Percentiles rank a stretch among this genome's conserved stretches.
These are phyloP conservation scores for Debaryomyces subglobosus DNA, from an alignment of 1,139 yeast species.

Conservation along the genomic window DNA sequence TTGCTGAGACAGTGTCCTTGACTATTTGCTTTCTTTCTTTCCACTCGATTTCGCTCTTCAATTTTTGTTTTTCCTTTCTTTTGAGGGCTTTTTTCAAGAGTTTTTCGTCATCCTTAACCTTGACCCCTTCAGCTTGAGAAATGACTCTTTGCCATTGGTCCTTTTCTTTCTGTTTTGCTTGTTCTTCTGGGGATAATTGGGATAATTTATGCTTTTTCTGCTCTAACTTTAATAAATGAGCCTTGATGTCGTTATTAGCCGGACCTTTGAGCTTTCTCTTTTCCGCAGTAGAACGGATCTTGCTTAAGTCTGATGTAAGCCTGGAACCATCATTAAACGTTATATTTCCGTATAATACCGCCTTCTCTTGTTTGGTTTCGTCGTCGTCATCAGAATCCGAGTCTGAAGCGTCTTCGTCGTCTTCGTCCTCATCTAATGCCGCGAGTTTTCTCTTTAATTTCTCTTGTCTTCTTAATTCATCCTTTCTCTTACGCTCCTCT, in stretches of 20 bases:
- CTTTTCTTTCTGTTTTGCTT: conserved; percentile 63
- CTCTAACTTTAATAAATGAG: conserved; percentile 78
- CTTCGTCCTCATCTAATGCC: conserved; percentile 36
- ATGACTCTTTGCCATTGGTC: conserved; percentile 84
- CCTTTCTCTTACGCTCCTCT: conserved; percentile 54
- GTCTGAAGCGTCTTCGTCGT: conserved; percentile 42
- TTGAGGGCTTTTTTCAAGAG: conserved; percentile 83
- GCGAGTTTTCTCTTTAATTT: conserved; percentile 42
- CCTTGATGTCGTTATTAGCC: conserved; percentile 79
- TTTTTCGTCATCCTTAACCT: conserved; percentile 87
- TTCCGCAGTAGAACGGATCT: conserved; percentile 54
- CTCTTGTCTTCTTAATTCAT: conserved; percentile 42
- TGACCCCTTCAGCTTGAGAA: conserved; percentile 86
- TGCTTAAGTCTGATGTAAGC: conserved; percentile 74
- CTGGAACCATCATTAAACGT: conserved; percentile 81
- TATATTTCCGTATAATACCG: conserved; percentile 78
- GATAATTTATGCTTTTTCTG: conserved; percentile 68
- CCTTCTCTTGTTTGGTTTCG: conserved; percentile 33
- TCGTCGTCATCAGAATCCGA: conserved; percentile 38
- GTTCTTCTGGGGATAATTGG: conserved; percentile 64
- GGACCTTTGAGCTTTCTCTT: conserved; percentile 75
- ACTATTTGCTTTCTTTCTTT: conserved; percentile 81
- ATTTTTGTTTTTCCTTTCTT: conserved; percentile 76
- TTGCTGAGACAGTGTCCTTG: conserved; percentile 70
- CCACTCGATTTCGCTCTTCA: conserved; percentile 86